phyloP scores from a whole-genome alignment of 345 rosid genomes.

The Eucalyptus caleyi region DNA sequence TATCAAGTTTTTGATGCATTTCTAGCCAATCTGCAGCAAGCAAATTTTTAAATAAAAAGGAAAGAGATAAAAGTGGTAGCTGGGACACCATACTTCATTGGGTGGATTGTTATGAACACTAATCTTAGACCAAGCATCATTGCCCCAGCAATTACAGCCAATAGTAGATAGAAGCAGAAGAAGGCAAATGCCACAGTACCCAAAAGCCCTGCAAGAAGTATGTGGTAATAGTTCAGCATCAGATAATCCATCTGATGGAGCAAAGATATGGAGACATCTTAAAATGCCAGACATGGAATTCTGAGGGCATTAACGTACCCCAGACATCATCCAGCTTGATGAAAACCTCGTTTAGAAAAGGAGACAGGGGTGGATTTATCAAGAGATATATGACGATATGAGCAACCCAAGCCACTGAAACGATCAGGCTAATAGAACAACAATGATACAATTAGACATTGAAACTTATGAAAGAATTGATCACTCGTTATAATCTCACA shows the following conservation, averaged over 20 bases:
- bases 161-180: conserved; percentile 93
- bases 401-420: conserved; percentile 94
- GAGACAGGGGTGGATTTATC: conserved; percentile 78
- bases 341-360: conserved; percentile 92
- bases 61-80: not conserved
- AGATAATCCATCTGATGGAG: not conserved
- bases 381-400: conserved; percentile 83
- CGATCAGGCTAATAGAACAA: conserved; percentile 48
- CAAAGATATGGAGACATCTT: not conserved
- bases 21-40: not conserved
- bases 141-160: conserved; percentile 94
- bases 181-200: conserved; percentile 94
- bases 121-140: conserved; percentile 95
- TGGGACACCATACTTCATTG: conserved; percentile 67
- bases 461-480: not conserved
- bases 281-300: not conserved
- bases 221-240: not conserved
- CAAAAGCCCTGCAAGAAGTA: conserved; percentile 58
- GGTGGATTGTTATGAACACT: conserved; percentile 84
- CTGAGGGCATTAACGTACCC: conserved; percentile 32
- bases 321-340: conserved; percentile 91
- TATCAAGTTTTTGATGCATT: not conserved
- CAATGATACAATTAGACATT: not conserved
- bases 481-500: not conserved
- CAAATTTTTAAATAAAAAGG: not conserved